Evolutionary conservation across 257 asterid genomes (phyloP).

Genomic region (Solanum paucissectum): DNA sequence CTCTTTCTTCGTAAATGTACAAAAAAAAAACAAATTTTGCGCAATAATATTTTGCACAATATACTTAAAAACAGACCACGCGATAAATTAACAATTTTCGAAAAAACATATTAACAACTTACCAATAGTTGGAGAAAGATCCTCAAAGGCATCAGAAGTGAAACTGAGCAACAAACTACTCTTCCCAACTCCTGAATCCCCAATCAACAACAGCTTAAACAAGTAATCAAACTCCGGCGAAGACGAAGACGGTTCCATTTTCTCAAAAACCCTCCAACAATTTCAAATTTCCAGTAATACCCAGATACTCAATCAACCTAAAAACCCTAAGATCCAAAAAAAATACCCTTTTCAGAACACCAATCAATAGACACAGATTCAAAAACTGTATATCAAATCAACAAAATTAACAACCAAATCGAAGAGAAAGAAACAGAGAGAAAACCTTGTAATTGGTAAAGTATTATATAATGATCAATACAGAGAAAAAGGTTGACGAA

Average conservation of each 20-base stretch:
- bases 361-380: background rate
- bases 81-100: background rate
- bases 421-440: background rate
- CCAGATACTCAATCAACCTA: background rate
- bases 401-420: background rate
- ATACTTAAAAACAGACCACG: background rate
- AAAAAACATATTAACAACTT: background rate
- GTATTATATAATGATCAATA: background rate
- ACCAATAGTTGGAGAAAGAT: slow-evolving; percentile 75
- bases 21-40: background rate
- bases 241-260: slow-evolving; percentile 24
- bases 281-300: background rate
- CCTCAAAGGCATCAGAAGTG: slow-evolving; percentile 77
- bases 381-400: background rate
- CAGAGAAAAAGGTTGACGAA: background rate
- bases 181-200: slow-evolving; percentile 96
- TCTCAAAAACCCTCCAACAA: slow-evolving; percentile 13
- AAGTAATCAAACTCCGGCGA: slow-evolving; percentile 35
- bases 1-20: background rate
- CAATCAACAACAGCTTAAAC: slow-evolving; percentile 38
- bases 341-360: background rate
- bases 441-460: background rate
- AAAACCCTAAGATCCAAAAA: background rate
- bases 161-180: slow-evolving; percentile 84
- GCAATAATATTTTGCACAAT: background rate